Percentiles rank a stretch among this genome's conserved stretches.
phyloP scores from a whole-genome alignment of 1,139 yeast species.

The Sugiyamaella japonica region DNA sequence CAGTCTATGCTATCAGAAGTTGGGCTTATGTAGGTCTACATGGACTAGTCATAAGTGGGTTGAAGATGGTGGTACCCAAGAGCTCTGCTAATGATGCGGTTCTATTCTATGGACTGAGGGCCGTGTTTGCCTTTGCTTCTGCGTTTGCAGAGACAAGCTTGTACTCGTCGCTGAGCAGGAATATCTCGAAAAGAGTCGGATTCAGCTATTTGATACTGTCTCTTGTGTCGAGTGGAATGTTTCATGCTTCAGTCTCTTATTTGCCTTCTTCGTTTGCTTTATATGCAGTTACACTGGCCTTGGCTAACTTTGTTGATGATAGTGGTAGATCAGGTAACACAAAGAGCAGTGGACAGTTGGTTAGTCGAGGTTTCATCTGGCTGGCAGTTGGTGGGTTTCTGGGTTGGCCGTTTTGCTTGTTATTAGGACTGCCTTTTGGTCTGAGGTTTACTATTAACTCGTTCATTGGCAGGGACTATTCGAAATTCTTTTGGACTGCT shows the following conservation, averaged over 20 bases:
- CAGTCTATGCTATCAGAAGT: slow-evolving; percentile 82
- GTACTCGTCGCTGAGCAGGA: slow-evolving; percentile 47
- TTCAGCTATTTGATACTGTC: slow-evolving; percentile 58
- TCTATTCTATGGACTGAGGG: slow-evolving; percentile 54
- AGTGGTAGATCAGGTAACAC: background rate
- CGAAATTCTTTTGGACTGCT: slow-evolving; percentile 1
- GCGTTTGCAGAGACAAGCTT: slow-evolving; percentile 55
- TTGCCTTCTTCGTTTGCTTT: slow-evolving; percentile 87
- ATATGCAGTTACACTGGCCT: slow-evolving; percentile 61
- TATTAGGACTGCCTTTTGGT: slow-evolving; percentile 59
- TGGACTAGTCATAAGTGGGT: slow-evolving; percentile 34
- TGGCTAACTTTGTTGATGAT: slow-evolving; percentile 41
- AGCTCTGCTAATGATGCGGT: slow-evolving; percentile 9
- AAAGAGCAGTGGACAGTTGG: slow-evolving; percentile 21
- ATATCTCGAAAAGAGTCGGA: slow-evolving; percentile 46
- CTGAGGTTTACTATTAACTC: slow-evolving; percentile 27
- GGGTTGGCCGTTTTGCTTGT: slow-evolving; percentile 91
- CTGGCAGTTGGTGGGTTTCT: slow-evolving; percentile 67
- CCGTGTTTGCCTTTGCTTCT: slow-evolving; percentile 54
- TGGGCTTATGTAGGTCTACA: slow-evolving; percentile 60
- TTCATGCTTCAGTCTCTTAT: slow-evolving; percentile 81
- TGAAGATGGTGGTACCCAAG: slow-evolving; percentile 8
- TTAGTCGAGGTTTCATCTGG: slow-evolving; percentile 50
- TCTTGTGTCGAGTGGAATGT: slow-evolving; percentile 62
- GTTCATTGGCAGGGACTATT: background rate